These are phyloP conservation scores for Mycena olivaceomarginata DNA, from an alignment of 768 basidiomycete species.

Conservation along the genomic window DNA sequence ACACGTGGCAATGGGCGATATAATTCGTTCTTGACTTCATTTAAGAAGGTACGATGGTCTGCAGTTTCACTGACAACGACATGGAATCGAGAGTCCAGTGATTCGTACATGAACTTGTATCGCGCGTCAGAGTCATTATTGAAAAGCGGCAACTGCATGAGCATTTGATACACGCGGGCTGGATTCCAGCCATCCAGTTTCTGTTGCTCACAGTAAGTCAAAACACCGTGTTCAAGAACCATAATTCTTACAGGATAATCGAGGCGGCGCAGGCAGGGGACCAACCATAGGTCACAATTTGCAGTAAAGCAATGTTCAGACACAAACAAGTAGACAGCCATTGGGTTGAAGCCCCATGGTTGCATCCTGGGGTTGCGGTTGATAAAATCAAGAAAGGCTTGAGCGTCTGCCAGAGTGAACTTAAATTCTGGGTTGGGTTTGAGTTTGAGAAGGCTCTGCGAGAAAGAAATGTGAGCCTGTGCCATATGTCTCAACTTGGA, in stretches of 20 bases:
- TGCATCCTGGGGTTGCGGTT: background rate
- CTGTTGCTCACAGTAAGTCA: background rate
- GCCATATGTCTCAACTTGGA: too few relatives aligned
- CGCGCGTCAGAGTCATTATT: too few relatives aligned
- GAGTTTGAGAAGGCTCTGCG: too few relatives aligned
- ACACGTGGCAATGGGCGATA: too few relatives aligned
- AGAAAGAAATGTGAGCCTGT: too few relatives aligned
- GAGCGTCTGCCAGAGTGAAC: background rate
- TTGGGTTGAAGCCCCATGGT: conserved; percentile 7
- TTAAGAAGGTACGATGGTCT: too few relatives aligned
- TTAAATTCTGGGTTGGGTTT: too few relatives aligned
- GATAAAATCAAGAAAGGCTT: background rate
- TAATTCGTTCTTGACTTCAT: too few relatives aligned
- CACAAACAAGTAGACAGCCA: conserved; percentile 10
- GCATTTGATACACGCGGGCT: background rate
- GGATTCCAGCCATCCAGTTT: background rate
- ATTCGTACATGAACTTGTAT: too few relatives aligned
- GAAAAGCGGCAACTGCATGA: too few relatives aligned
- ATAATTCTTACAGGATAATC: background rate
- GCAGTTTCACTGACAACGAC: too few relatives aligned
- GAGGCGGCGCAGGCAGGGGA: background rate
- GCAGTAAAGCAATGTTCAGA: background rate
- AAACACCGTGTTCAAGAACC: background rate
- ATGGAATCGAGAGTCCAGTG: too few relatives aligned
- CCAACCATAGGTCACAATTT: conserved; percentile 12